Evolutionary conservation across 768 basidiomycete species (phyloP), one percentile per base, ranked within the genome.

Genomic region (Chalciporus piperatus): DNA sequence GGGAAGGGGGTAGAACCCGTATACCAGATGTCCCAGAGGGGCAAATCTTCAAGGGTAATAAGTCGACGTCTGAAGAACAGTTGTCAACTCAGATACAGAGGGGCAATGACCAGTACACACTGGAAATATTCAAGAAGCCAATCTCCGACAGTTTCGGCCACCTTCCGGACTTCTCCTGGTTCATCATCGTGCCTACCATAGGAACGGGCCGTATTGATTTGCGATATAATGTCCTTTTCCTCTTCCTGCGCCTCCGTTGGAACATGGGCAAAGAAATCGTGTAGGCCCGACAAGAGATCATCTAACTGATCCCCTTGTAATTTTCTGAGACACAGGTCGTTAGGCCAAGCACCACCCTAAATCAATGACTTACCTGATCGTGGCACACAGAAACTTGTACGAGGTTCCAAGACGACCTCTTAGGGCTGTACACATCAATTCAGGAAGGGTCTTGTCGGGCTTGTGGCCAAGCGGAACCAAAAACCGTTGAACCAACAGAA

Each of bases 21-120:
- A 51, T 83, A 88, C 87, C 87, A 91, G 9, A 89, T 66, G 49
- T 85, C 82, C 81, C 84, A 89, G 25, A 91, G 67, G 13, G 69
- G 65, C 2, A 67, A 52, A 6, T 77, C 74, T 48, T 86, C 85
- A 0, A 82, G 70, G 3, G 77, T 72, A 13, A 70, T 54, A 10
- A 81, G 55, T 13, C 72, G 66, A 7, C 65, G 64, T 45, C 84
- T 86, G 56, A 10, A 25, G 44, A 40, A 28, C 38, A 47, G 8
- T 2, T 2, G 27, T 59, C 28, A 45, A 8, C 27, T 6, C 30
- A 53, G 6, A 20, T 33, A 25, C 3, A 16, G 10, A 2, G 5
- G 22, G 30, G 42, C 27, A 25, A 38, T 20, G 12, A 48, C 41
- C 30, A 16, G 28, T 13, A 63, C 77, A 25, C 54, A 84, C 84